Evolutionary conservation across 2,329 filamentous ascomycete genomes (phyloP).

Genomic region (Pseudocercospora fuligena): DNA sequence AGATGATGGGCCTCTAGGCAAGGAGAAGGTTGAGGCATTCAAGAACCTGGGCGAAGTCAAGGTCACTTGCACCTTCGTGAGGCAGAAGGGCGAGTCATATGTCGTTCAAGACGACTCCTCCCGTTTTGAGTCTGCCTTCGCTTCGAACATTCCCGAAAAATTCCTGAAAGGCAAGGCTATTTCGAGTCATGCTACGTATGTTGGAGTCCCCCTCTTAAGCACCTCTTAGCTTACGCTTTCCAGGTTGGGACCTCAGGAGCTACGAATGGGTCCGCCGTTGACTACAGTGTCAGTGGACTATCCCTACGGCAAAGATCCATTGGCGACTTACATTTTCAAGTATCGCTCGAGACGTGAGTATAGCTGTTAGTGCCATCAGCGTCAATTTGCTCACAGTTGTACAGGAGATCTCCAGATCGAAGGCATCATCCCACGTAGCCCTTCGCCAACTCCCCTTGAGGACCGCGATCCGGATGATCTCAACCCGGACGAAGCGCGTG

Average conservation of each 20-base stretch:
- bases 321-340: constrained; percentile 33
- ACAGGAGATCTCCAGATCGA: constrained; percentile 38
- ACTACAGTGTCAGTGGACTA: constrained; percentile 3
- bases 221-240: neutral
- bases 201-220: neutral
- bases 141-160: constrained; percentile 31
- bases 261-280: neutral
- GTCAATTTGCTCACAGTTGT: constrained; percentile 3
- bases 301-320: constrained; percentile 28
- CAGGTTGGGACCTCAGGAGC: constrained; percentile 20
- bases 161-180: constrained; percentile 36
- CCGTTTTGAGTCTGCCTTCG: neutral
- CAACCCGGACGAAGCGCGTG: constrained; percentile 31
- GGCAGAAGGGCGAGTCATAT: neutral
- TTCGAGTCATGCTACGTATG: constrained; percentile 32
- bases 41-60: constrained; percentile 28
- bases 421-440: constrained; percentile 34
- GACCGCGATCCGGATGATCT: constrained; percentile 35
- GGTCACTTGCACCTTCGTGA: constrained; percentile 14
- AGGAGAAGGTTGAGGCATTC: constrained; percentile 9
- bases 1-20: constrained; percentile 21
- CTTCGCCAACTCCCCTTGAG: constrained; percentile 34
- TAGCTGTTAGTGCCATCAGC: neutral
- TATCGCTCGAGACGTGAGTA: constrained; percentile 36
- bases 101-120: neutral